Conservation (phyloP, 75 land plant genomes). For the Cupressus sempervirens region DNA sequence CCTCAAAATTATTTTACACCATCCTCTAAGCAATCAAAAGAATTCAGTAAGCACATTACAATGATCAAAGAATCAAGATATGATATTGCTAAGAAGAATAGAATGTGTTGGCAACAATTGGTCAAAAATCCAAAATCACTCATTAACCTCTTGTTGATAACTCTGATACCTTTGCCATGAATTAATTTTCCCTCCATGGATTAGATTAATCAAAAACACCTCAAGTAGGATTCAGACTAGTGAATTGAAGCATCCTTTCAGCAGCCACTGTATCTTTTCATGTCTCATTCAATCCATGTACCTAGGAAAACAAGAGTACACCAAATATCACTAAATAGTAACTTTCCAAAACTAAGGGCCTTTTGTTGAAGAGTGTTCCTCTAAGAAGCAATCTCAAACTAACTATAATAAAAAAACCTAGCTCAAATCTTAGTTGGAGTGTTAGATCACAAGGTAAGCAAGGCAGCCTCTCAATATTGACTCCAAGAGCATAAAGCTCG, state of each 20-base stretch:
- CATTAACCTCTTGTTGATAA: background rate
- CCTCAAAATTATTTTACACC: background rate
- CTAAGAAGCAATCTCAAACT: background rate
- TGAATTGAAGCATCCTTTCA: background rate
- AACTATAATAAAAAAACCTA: background rate
- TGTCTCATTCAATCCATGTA: background rate
- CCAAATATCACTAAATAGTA: background rate
- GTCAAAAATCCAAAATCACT: background rate
- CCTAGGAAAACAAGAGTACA: background rate
- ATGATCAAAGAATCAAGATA: background rate
- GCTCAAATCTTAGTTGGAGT: constrained; percentile 15
- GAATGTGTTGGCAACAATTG: background rate
- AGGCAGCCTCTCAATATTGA: constrained; percentile 34
- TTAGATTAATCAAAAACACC: background rate
- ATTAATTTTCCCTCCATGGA: too few species aligned
- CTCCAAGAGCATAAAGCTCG: constrained; percentile 52
- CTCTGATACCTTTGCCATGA: background rate
- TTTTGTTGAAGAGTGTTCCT: background rate
- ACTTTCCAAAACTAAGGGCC: background rate
- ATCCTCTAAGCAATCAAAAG: background rate
- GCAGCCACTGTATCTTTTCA: constrained; percentile 4
- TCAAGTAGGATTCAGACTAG: background rate
- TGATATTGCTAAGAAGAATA: background rate
- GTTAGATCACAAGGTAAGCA: constrained; percentile 29
- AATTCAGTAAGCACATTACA: background rate